Evolutionary conservation across 1,284 basidiomycete genomes (phyloP).

Genomic region (Lignosus rhinocerotis): DNA sequence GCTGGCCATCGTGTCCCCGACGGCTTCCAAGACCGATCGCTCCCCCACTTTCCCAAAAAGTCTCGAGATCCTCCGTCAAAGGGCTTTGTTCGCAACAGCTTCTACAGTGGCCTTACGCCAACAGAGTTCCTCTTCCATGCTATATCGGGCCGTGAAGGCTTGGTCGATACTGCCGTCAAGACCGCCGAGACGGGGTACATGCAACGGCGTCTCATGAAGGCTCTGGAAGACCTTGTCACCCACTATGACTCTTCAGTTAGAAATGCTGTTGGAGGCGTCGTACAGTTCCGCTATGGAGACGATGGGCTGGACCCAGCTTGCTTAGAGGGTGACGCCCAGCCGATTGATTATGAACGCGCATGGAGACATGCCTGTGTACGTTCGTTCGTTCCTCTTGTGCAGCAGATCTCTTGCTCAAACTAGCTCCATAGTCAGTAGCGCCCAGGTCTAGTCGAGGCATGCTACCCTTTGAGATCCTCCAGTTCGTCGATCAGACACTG

Average conservation of each 20-base stretch:
- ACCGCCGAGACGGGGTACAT: conserved; percentile 99
- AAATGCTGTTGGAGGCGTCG: conserved; percentile 94
- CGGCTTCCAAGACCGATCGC: conserved; percentile 98
- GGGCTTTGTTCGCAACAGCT: conserved; percentile 97
- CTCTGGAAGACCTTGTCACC: conserved; percentile 94
- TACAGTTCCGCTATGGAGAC: conserved; percentile 97
- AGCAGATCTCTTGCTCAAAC: not conserved
- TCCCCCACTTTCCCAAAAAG: conserved; percentile 98
- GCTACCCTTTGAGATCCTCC: conserved; percentile 86
- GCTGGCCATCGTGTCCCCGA: conserved; percentile 97
- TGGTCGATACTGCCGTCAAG: conserved; percentile 99
- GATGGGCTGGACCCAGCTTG: conserved; percentile 98
- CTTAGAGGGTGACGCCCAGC: conserved; percentile 91
- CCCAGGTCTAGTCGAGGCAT: conserved; percentile 63
- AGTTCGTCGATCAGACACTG: conserved; percentile 71
- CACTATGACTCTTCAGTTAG: conserved; percentile 98
- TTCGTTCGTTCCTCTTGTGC: conserved; percentile 30
- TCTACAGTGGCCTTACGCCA: conserved; percentile 92
- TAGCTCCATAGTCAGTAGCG: conserved; percentile 55
- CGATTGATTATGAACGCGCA: conserved; percentile 86
- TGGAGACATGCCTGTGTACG: conserved; percentile 88
- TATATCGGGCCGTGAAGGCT: conserved; percentile 97
- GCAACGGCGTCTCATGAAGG: conserved; percentile 99
- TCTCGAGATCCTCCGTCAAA: conserved; percentile 97
- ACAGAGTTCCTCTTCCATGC: conserved; percentile 99